Base-by-base conservation (phyloP, 148 eudicot genomes). In the Camellia japonica region DNA sequence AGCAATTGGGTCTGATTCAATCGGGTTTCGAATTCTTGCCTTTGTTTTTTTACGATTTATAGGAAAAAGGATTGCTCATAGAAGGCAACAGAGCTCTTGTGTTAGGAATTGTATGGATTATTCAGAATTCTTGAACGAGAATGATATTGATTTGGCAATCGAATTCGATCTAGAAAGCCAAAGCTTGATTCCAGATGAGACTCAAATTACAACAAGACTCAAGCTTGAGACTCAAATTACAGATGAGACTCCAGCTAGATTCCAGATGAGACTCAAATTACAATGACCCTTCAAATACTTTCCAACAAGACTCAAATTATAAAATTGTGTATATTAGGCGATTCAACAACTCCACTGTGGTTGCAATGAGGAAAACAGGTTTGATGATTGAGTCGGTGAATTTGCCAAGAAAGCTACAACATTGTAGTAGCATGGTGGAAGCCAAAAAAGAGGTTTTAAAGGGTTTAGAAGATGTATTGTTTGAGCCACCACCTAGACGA, bases 391-490 rank as follows among this genome's bases (percentile, higher is more conserved):
- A 52, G 1, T 23, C 7, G n/a, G 2, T 5, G 59, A 62, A 5
- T 78, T 71, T 47, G 2, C 42, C 75, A 2, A 7, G 10, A 3
- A 80, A 61, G 70, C 55, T 9, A 12, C 61, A 41, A 1, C 71
- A 44, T 5, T 82, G 80, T 80, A 82, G 82, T 3, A 41, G 20
- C 9, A 78, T 68, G 4, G 60, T 64, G 2, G 84, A 82, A 77
- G 58, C 73, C 42, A 83, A 73, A 83, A 79, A 67, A 72, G 76
- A 19, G 0, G 88, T 85, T 23, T 74, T 86, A 82, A 73, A 78
- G 20, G 83, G 83, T 43, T 41, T 86, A 76, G 88, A 86, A 62
- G 83, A 83, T 18, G 88, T 68, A 6, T 77, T 80, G 71, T 81
- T 86, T 14, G 88, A 86, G 79, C 88, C 88, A 46, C 88, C 85